These are phyloP conservation scores for Phragmites australis DNA, from an alignment of 176 grass and related monocot genomes.

Conservation along the genomic window DNA sequence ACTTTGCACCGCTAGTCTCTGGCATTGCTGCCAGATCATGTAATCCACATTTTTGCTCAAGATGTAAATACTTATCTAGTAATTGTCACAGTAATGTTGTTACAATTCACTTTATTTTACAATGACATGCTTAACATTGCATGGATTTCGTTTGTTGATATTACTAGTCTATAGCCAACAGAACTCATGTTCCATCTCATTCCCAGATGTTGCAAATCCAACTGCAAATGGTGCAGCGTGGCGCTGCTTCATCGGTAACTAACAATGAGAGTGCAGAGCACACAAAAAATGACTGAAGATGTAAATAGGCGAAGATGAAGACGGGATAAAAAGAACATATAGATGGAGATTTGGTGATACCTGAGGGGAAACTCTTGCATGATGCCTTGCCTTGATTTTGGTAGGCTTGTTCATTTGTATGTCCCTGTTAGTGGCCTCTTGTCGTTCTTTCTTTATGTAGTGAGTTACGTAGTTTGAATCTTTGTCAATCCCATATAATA, in stretches of 20 bases:
- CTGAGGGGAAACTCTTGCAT: slow-evolving; percentile 27
- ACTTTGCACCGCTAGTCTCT: neutral
- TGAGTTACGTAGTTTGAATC: slow-evolving; percentile 16
- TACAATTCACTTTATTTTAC: neutral
- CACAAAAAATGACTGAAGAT: slow-evolving; percentile 33
- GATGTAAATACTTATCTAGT: slow-evolving; percentile 1
- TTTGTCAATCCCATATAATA: neutral
- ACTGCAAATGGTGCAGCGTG: slow-evolving; percentile 61
- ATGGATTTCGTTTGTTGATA: neutral
- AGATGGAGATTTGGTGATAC: slow-evolving; percentile 21
- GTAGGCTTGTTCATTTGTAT: slow-evolving; percentile 23
- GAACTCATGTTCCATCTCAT: slow-evolving; percentile 16
- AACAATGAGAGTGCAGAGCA: slow-evolving; percentile 40
- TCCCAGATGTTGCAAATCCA: slow-evolving; percentile 65
- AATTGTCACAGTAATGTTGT: neutral
- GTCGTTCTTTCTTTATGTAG: slow-evolving; percentile 3
- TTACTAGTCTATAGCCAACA: neutral
- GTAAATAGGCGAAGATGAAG: slow-evolving; percentile 36
- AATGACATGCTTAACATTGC: neutral
- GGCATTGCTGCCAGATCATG: neutral
- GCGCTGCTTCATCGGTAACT: slow-evolving; percentile 8
- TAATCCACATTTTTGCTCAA: neutral
- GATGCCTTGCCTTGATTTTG: slow-evolving; percentile 29
- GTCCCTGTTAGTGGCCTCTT: neutral
- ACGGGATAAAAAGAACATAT: neutral